Conservation (phyloP, 352 stramenopile genomes). For the Aphanomyces stellatus region DNA sequence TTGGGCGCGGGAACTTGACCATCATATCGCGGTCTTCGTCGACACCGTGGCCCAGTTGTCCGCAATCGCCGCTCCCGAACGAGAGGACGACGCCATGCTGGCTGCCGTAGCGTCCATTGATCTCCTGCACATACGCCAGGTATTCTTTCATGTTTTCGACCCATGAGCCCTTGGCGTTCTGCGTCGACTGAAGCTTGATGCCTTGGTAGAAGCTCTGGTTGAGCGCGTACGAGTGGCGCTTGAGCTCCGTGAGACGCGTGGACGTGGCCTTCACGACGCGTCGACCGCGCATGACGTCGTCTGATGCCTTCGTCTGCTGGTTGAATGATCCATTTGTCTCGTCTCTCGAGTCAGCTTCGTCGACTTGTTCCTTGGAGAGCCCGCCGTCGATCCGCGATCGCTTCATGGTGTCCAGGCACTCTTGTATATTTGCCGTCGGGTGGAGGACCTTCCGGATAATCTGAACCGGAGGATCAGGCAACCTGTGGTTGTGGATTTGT, state of each 20-base stretch:
- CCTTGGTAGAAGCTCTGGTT: slow-evolving; percentile 61
- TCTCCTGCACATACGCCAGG: slow-evolving; percentile 51
- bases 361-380: slow-evolving; percentile 70
- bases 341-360: slow-evolving; percentile 23
- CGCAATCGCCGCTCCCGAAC: slow-evolving; percentile 90
- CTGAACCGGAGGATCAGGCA: not conserved
- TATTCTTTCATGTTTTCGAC: slow-evolving; percentile 76
- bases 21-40: slow-evolving; percentile 73
- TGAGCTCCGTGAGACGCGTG: slow-evolving; percentile 25
- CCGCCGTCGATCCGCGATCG: slow-evolving; percentile 52
- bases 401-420: slow-evolving; percentile 44
- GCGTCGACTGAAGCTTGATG: slow-evolving; percentile 48
- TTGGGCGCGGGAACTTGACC: slow-evolving; percentile 53
- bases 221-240: slow-evolving; percentile 47
- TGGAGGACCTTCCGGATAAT: slow-evolving; percentile 20
- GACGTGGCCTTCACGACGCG: not conserved
- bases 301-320: slow-evolving; percentile 2
- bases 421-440: too few species aligned
- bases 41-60: slow-evolving; percentile 87
- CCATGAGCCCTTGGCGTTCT: slow-evolving; percentile 62
- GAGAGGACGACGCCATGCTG: slow-evolving; percentile 42
- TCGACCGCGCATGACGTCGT: slow-evolving; percentile 40
- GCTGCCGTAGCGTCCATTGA: slow-evolving; percentile 46
- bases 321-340: not conserved
- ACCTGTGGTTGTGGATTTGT: too few species aligned